Evolutionary conservation across 1,139 yeast species (phyloP).

Genomic region (Arxiozyma heterogenica): DNA sequence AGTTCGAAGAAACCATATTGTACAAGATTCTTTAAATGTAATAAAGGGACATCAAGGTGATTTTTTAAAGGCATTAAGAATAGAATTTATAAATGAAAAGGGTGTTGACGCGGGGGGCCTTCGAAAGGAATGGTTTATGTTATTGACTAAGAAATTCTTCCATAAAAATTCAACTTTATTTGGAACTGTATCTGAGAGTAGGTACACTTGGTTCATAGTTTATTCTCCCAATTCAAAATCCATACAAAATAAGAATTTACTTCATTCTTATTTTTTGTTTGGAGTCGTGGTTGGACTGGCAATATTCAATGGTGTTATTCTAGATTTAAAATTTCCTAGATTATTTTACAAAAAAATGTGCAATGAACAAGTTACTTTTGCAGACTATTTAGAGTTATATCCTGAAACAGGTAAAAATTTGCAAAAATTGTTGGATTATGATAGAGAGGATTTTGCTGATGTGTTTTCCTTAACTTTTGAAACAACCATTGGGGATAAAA

Average conservation of each 20-base stretch:
- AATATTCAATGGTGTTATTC: conserved; percentile 77
- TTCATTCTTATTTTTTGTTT: conserved; percentile 53
- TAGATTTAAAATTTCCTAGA: conserved; percentile 69
- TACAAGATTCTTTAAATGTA: conserved; percentile 66
- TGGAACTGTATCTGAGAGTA: conserved; percentile 56
- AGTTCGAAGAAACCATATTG: conserved; percentile 58
- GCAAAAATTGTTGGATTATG: conserved; percentile 42
- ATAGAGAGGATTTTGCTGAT: conserved; percentile 38
- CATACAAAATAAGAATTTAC: conserved; percentile 3
- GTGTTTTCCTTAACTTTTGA: conserved; percentile 43
- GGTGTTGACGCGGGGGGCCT: conserved; percentile 95
- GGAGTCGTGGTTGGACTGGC: conserved; percentile 88
- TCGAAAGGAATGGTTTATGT: conserved; percentile 83
- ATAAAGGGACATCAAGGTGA: conserved; percentile 47
- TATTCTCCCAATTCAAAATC: background rate
- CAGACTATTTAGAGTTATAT: conserved; percentile 57
- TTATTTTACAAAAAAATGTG: conserved; percentile 69
- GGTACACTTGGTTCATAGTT: conserved; percentile 61
- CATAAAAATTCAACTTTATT: conserved; percentile 58
- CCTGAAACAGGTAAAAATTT: conserved; percentile 61
- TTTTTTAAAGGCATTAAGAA: conserved; percentile 62
- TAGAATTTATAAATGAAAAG: conserved; percentile 77
- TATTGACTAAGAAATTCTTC: conserved; percentile 62
- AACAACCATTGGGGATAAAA: conserved; percentile 35
- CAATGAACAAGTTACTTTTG: conserved; percentile 44